These are phyloP conservation scores for Exserohilum rostratum DNA, from an alignment of 2,329 filamentous ascomycete species.

Conservation along the genomic window DNA sequence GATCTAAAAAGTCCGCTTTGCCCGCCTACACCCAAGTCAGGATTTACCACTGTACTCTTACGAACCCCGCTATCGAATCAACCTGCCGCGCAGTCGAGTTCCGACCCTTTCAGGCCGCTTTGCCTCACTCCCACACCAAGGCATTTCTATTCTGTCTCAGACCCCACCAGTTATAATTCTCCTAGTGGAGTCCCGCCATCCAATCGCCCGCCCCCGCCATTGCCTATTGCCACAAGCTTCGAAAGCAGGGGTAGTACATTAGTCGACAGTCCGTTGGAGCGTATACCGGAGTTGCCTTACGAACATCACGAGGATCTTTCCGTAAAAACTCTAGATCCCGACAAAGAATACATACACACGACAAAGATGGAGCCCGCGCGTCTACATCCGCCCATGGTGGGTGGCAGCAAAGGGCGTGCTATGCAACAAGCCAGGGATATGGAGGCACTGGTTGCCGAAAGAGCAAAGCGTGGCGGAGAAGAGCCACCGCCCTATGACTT, in stretches of 20 bases:
- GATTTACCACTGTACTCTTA: conserved; percentile 4
- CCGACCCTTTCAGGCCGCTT: conserved; percentile 4
- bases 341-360: conserved; percentile 8
- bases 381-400: conserved; percentile 36
- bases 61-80: neutral
- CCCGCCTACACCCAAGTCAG: conserved; percentile 14
- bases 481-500: conserved; percentile 71
- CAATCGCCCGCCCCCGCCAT: conserved; percentile 16
- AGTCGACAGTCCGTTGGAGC: conserved; percentile 27
- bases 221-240: conserved; percentile 20
- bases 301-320: conserved; percentile 5
- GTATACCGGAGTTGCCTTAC: conserved; percentile 35
- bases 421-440: conserved; percentile 74
- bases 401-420: conserved; percentile 62
- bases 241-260: conserved; percentile 18
- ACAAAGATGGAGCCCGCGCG: conserved; percentile 39
- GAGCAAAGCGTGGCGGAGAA: conserved; percentile 64
- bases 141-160: conserved; percentile 30
- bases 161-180: conserved; percentile 26
- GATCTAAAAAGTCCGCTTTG: conserved; percentile 24
- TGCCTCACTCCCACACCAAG: neutral
- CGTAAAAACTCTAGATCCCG: conserved; percentile 2
- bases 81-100: conserved; percentile 19
- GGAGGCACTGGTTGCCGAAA: conserved; percentile 68
- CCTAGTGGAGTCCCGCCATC: conserved; percentile 16